Base-by-base conservation (phyloP, 2,329 filamentous ascomycete genomes). In the Arthroderma uncinatum region DNA sequence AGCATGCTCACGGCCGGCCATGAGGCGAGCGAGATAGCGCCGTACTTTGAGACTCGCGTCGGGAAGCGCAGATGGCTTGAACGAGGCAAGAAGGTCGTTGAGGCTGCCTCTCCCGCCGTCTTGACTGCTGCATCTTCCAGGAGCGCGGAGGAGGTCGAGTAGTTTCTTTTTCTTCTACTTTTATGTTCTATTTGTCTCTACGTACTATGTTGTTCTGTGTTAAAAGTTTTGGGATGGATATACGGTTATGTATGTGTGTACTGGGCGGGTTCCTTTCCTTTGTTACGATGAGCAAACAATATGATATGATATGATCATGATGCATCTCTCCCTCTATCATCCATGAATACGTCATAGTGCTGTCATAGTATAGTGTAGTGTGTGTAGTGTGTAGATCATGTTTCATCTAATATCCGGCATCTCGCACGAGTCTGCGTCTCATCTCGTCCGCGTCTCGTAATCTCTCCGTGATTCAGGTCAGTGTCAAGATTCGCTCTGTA, bases 41-140 rank as follows among this genome's bases (percentile, higher is more conserved):
- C 89, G 56, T 90, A 96, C 73, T 94, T 91, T 67, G 90, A 96
- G 74, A 93, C 88, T 2, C 83, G 92, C 33, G 57, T 57, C 10
- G 61, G 61, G 23, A 62, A 62, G 34, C 58, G 61, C 16, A 40
- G 57, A 44, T 62, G 59, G 59, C 58, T 62, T 2, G 61, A 62
- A 57, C 69, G 68, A 4, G 58, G 58, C 10, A 64, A 64, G 47
- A 64, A 64, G 36, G 54, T 36, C 5, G 10, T n/a, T n/a, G 33
- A 37, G 9, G 56, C 54, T 40, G 52, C 44, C 5, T 55, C 58
- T 37, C 62, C 64, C 10, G 61, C 39, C 8, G 63, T 64, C 50
- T 56, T 60, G 30, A 57, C 64, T 34, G 67, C 67, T 54, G 66
- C 67, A 23, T 67, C 68, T 3, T 64, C 65, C 34, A 65, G 67